Percentiles rank a stretch among this genome's conserved stretches.
phyloP scores from a whole-genome alignment of 495 filamentous ascomycete species.

The Talaromyces ruber region DNA sequence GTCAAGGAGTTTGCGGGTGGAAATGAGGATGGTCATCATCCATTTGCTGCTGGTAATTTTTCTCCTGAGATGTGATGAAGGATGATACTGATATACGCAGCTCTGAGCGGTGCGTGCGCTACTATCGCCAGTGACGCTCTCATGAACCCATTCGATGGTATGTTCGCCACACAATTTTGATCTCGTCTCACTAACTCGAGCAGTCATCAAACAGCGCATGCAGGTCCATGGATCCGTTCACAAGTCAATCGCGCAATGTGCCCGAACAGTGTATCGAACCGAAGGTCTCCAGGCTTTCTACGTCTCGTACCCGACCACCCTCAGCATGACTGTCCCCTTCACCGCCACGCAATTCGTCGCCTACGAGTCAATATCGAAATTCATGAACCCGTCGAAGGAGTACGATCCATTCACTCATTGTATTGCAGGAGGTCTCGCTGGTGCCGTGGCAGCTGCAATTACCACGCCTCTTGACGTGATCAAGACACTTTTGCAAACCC shows the following conservation, averaged over 20 bases:
- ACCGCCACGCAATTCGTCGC: slow-evolving; percentile 93
- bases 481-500: slow-evolving; percentile 92
- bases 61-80: neutral
- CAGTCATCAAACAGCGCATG: slow-evolving; percentile 99
- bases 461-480: slow-evolving; percentile 97
- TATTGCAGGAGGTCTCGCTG: slow-evolving; percentile 81
- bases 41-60: slow-evolving; percentile 73
- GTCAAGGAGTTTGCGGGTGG: slow-evolving; percentile 95
- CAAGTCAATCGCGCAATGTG: slow-evolving; percentile 75
- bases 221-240: slow-evolving; percentile 94
- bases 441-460: slow-evolving; percentile 84
- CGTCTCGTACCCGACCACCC: slow-evolving; percentile 94
- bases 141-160: slow-evolving; percentile 99
- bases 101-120: slow-evolving; percentile 83
- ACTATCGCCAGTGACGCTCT: slow-evolving; percentile 95
- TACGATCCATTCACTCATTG: slow-evolving; percentile 95
- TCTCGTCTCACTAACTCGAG: slow-evolving; percentile 10
- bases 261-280: slow-evolving; percentile 70
- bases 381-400: slow-evolving; percentile 73
- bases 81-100: slow-evolving; percentile 31
- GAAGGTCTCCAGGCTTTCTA: slow-evolving; percentile 94
- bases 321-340: slow-evolving; percentile 98
- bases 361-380: slow-evolving; percentile 91
- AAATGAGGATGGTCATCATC: slow-evolving; percentile 85
- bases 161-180: slow-evolving; percentile 11